Conservation (phyloP, 495 filamentous ascomycete species). For the Hyphodiscus hymeniophilus region DNA sequence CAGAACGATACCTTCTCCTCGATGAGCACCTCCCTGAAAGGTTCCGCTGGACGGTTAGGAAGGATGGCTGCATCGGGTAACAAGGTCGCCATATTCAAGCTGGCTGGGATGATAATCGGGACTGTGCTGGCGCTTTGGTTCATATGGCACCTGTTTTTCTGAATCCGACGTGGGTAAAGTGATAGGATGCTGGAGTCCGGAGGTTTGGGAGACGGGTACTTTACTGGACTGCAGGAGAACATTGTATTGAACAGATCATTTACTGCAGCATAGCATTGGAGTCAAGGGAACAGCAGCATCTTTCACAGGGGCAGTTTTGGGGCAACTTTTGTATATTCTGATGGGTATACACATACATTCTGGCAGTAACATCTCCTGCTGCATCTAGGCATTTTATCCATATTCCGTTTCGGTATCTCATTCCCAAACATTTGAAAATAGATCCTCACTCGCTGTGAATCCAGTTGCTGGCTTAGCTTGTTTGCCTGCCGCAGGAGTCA, state of each 20-base stretch:
- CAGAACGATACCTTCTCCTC: slow-evolving; percentile 49
- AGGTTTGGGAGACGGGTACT: slow-evolving; percentile 13
- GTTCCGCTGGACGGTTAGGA: slow-evolving; percentile 77
- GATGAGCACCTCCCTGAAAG: slow-evolving; percentile 61
- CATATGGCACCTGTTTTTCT: slow-evolving; percentile 59
- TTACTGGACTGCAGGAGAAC: background rate
- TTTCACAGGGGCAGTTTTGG: background rate
- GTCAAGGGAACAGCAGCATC: slow-evolving; percentile 4
- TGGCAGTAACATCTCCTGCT: background rate
- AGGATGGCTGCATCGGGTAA: slow-evolving; percentile 88
- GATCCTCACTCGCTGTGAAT: slow-evolving; percentile 66
- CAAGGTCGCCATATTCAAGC: slow-evolving; percentile 81
- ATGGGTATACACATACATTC: slow-evolving; percentile 2
- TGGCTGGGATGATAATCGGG: slow-evolving; percentile 77
- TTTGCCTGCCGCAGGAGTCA: slow-evolving; percentile 34
- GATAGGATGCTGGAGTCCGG: slow-evolving; percentile 2
- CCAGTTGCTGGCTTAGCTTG: slow-evolving; percentile 39
- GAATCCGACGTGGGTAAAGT: slow-evolving; percentile 15
- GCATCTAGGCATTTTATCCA: slow-evolving; percentile 1
- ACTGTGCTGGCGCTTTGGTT: slow-evolving; percentile 68
- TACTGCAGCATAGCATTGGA: slow-evolving; percentile 22
- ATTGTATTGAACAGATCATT: slow-evolving; percentile 16
- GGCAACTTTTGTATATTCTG: background rate
- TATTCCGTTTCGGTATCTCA: background rate
- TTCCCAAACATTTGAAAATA: slow-evolving; percentile 89